These are phyloP conservation scores for Termitomyces sp. DNA, from an alignment of 768 basidiomycete species.

Conservation along the genomic window DNA sequence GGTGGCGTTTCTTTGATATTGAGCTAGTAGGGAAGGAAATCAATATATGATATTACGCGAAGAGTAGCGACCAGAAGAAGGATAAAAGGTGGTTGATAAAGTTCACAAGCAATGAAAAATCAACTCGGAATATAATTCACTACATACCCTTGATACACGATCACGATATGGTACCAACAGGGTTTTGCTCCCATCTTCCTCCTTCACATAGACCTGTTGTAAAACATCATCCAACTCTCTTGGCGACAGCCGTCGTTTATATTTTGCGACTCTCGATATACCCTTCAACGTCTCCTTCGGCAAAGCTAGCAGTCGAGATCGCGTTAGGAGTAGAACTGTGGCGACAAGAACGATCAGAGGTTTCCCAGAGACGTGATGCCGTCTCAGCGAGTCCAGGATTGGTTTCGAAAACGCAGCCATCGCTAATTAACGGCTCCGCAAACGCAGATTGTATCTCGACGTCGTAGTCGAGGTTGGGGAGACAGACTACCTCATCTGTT, in stretches of 20 bases:
- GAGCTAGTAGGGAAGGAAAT: slow-evolving; percentile 23
- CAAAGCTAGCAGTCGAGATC: slow-evolving; percentile 34
- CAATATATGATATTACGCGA: background rate
- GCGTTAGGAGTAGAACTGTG: slow-evolving; percentile 40
- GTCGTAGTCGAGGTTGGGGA: background rate
- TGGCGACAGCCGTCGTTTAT: slow-evolving; percentile 23
- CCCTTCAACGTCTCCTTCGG: slow-evolving; percentile 24
- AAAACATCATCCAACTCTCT: slow-evolving; percentile 43
- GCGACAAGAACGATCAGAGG: slow-evolving; percentile 38
- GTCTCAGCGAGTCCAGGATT: slow-evolving; percentile 4
- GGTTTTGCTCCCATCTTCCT: slow-evolving; percentile 52
- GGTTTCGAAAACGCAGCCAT: slow-evolving; percentile 16
- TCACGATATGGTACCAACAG: slow-evolving; percentile 66
- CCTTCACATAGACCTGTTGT: slow-evolving; percentile 59
- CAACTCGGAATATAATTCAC: background rate
- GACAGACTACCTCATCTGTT: background rate
- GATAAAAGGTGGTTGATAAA: background rate
- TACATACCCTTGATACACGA: slow-evolving; percentile 53
- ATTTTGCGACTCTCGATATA: slow-evolving; percentile 20
- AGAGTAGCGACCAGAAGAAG: background rate
- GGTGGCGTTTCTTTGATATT: slow-evolving; percentile 43
- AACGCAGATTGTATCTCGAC: background rate
- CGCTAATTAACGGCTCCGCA: background rate
- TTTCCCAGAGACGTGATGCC: slow-evolving; percentile 12
- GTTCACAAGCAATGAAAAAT: background rate